Evolutionary conservation across 2,329 filamentous ascomycete species (phyloP), one percentile per base, ranked within the genome.

Genomic region (Pseudopithomyces maydicus): DNA sequence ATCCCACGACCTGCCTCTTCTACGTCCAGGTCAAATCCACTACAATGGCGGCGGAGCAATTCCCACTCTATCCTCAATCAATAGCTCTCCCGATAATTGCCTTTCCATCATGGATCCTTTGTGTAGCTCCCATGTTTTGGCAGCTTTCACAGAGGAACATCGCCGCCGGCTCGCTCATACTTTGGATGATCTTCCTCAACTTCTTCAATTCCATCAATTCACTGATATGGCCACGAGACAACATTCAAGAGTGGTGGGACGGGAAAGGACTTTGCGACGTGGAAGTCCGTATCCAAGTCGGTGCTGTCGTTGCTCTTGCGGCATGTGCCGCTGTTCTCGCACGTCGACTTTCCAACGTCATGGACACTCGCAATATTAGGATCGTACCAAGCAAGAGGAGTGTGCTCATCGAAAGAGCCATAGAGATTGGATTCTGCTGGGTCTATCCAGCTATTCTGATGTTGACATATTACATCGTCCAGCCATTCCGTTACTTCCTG

Each of bases 211-310:
- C 86, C 59, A 72, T 86, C 77, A 90, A 90, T 66, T 79, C 86
- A 1, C 70, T 88, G 48, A 81, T 90, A 58, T 91, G 88, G 88
- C 81, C 83, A 0, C 83, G 79, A 7, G 84, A 88, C 61, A 77
- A 88, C 61, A 65, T 82, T 12, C 36, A 66, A 0, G 70, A 75
- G 6, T 86, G 84, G 82, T 90, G 82, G 81, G 72, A 81, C 56
- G 88, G 88, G 4, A 67, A 71, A 5, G 82, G 81, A 2, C 82
- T 88, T 56, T 91, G 88, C 73, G 88, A 91, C 69, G 75, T 90
- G 47, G 81, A 89, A 63, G 78, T 82, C 52, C 86, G 87, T 59
- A 66, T 90, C 33, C 79, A 83, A 56, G 77, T 84, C 22, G 85
- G 82, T 3, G 75, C 79, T 8, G 78, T 79, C 17, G 78, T 85